These are phyloP conservation scores for Prorocentrum cordatum DNA, from an alignment of 169 alveolate species.

Conservation along the genomic window DNA sequence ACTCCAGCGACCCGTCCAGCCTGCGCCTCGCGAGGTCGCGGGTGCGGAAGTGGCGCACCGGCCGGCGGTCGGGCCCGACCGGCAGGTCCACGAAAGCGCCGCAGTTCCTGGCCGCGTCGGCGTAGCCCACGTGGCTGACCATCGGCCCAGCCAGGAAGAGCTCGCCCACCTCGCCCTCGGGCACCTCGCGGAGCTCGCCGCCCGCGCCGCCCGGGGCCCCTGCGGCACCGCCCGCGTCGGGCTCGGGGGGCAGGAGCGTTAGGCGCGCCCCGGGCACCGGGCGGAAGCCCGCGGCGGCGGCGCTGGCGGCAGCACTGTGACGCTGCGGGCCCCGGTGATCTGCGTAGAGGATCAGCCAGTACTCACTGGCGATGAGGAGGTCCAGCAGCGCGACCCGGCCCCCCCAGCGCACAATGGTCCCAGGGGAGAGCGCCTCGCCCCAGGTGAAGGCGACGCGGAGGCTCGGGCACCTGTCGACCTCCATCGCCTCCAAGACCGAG, in stretches of 20 bases:
- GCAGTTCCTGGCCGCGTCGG: not conserved
- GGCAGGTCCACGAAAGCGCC: constrained; percentile 40
- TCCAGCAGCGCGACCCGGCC: constrained; percentile 12
- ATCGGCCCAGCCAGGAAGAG: constrained; percentile 41
- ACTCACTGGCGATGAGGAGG: constrained; percentile 51
- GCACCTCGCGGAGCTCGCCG: not conserved
- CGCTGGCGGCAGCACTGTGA: not conserved
- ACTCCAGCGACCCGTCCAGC: constrained; percentile 28
- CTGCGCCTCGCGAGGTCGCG: constrained; percentile 42
- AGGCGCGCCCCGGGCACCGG: constrained; percentile 19
- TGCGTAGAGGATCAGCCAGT: constrained; percentile 22
- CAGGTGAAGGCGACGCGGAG: not conserved
- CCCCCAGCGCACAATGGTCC: not conserved
- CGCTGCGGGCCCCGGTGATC: constrained; percentile 14
- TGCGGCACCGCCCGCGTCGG: too few species aligned
- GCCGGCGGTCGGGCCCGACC: constrained; percentile 1
- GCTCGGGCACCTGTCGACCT: too few species aligned
- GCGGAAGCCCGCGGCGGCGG: constrained; percentile 10
- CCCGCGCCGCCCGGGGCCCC: too few species aligned
- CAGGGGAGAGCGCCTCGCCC: not conserved
- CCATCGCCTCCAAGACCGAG: not conserved
- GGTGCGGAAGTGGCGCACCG: constrained; percentile 33
- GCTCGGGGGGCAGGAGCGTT: not conserved
- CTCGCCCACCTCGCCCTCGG: constrained; percentile 7
- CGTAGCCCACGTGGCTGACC: not conserved